phyloP scores from a whole-genome alignment of 2,329 filamentous ascomycete genomes.

The Pseudogymnoascus sp. region DNA sequence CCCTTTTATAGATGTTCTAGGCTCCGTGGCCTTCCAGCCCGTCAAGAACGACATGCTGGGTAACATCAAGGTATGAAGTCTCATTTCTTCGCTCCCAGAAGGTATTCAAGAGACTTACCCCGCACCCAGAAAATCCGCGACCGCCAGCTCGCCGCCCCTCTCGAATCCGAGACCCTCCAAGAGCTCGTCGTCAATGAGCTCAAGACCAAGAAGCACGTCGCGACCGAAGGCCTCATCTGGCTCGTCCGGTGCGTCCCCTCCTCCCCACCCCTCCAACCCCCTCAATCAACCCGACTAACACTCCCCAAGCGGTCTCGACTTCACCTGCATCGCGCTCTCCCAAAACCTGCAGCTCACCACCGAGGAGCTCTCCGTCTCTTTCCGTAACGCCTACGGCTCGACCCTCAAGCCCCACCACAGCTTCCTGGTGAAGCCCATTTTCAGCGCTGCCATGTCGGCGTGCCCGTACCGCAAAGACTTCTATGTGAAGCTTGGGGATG shows the following conservation, averaged over 20 bases:
- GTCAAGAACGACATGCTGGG: slow-evolving; percentile 87
- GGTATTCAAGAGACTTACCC: slow-evolving; percentile 8
- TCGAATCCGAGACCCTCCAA: slow-evolving; percentile 76
- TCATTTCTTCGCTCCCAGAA: not conserved
- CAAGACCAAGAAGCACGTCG: slow-evolving; percentile 78
- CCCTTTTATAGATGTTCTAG: slow-evolving; percentile 45
- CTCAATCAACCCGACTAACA: slow-evolving; percentile 9
- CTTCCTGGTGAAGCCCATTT: slow-evolving; percentile 84
- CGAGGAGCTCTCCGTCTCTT: slow-evolving; percentile 77
- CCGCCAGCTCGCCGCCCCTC: slow-evolving; percentile 67
- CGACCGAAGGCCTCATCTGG: slow-evolving; percentile 87
- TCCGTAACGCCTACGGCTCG: slow-evolving; percentile 72
- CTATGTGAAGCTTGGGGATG: slow-evolving; percentile 73
- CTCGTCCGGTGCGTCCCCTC: slow-evolving; percentile 59
- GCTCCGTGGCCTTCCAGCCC: slow-evolving; percentile 69
- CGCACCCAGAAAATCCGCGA: slow-evolving; percentile 72
- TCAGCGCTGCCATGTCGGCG: slow-evolving; percentile 85
- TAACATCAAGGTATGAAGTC: slow-evolving; percentile 69
- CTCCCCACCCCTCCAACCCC: not conserved
- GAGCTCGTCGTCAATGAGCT: slow-evolving; percentile 79
- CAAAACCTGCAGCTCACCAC: slow-evolving; percentile 60
- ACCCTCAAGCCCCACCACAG: slow-evolving; percentile 90
- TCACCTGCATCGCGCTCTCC: slow-evolving; percentile 77
- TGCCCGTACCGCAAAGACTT: slow-evolving; percentile 92
- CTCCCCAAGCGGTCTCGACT: slow-evolving; percentile 69